A percentile compares a stretch with the other conserved stretches of the same genome.
These are phyloP conservation scores for Geoglossum glabrum DNA, from an alignment of 495 filamentous ascomycete genomes.

Conservation along the genomic window DNA sequence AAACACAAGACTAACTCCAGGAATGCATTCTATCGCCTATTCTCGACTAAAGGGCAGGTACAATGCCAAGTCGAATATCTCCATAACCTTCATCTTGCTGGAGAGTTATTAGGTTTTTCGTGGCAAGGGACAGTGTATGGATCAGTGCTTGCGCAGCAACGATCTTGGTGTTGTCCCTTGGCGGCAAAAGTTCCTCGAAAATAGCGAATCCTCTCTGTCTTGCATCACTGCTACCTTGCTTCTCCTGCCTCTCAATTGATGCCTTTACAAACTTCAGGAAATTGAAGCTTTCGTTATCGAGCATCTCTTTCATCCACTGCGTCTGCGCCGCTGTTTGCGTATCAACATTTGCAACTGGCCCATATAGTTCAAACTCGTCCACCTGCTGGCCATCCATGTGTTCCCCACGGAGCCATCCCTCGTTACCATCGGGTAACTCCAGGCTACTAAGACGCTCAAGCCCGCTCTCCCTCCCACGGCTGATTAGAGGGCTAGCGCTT, in stretches of 20 bases:
- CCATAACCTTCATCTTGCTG: slow-evolving; percentile 29
- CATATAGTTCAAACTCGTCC: slow-evolving; percentile 23
- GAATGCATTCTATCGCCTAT: too few relatives aligned
- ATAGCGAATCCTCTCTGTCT: slow-evolving; percentile 19
- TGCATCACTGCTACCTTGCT: slow-evolving; percentile 18
- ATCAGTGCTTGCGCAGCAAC: slow-evolving; percentile 56
- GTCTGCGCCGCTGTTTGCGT: slow-evolving; percentile 23
- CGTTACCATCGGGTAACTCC: slow-evolving; percentile 20
- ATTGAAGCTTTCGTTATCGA: slow-evolving; percentile 36
- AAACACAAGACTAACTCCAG: too few relatives aligned
- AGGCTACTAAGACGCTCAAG: slow-evolving; percentile 19
- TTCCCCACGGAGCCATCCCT: slow-evolving; percentile 23
- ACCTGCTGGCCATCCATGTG: slow-evolving; percentile 14
- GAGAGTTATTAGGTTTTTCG: slow-evolving; percentile 36
- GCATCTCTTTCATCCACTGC: slow-evolving; percentile 25
- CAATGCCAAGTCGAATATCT: slow-evolving; percentile 10
- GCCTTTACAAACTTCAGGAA: slow-evolving; percentile 39
- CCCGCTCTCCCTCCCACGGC: slow-evolving; percentile 27
- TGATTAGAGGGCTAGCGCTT: slow-evolving; percentile 39
- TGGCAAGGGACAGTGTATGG: slow-evolving; percentile 50
- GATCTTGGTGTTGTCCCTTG: slow-evolving; percentile 26
- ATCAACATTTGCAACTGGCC: slow-evolving; percentile 24
- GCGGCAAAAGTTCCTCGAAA: slow-evolving; percentile 43
- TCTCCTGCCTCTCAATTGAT: slow-evolving; percentile 13
- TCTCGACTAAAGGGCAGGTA: not conserved